Percentiles rank a stretch among this genome's conserved stretches.
These are phyloP conservation scores for Podospora australis DNA, from an alignment of 495 filamentous ascomycete genomes.

Conservation along the genomic window DNA sequence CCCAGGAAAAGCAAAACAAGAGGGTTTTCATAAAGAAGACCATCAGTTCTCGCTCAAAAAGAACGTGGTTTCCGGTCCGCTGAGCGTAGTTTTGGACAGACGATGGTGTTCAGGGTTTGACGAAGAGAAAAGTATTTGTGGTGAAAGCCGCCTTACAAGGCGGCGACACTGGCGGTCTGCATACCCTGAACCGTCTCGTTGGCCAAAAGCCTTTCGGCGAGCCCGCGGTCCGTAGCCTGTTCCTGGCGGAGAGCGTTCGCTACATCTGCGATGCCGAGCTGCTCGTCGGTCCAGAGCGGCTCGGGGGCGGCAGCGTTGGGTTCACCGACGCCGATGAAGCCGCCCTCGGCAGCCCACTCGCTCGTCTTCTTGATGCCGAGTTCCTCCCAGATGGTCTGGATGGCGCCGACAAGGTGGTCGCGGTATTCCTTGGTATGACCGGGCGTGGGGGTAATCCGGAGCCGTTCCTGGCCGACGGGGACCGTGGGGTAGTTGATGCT, in stretches of 20 bases:
- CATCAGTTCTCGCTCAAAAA: conserved; percentile 1
- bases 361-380: conserved; percentile 85
- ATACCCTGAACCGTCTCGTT: conserved; percentile 14
- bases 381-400: conserved; percentile 81
- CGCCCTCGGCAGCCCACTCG: conserved; percentile 85
- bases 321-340: conserved; percentile 87
- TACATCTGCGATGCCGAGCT: conserved; percentile 62
- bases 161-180: conserved; percentile 15
- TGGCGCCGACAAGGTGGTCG: conserved; percentile 74
- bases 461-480: conserved; percentile 87
- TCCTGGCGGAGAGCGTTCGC: conserved; percentile 29
- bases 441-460: conserved; percentile 92
- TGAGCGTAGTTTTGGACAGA: background rate
- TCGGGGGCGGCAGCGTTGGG: conserved; percentile 46
- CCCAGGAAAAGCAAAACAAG: no score
- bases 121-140: background rate
- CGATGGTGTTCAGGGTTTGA: background rate
- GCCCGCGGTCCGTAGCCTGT: conserved; percentile 5
- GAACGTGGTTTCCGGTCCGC: conserved; percentile 1
- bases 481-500: conserved; percentile 99
- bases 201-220: conserved; percentile 23
- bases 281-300: conserved; percentile 79
- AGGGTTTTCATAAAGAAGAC: no score
- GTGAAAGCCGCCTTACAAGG: background rate
- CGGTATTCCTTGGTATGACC: conserved; percentile 79